phyloP scores from a whole-genome alignment of 2,329 filamentous ascomycete genomes.

The Stemphylium beticola region DNA sequence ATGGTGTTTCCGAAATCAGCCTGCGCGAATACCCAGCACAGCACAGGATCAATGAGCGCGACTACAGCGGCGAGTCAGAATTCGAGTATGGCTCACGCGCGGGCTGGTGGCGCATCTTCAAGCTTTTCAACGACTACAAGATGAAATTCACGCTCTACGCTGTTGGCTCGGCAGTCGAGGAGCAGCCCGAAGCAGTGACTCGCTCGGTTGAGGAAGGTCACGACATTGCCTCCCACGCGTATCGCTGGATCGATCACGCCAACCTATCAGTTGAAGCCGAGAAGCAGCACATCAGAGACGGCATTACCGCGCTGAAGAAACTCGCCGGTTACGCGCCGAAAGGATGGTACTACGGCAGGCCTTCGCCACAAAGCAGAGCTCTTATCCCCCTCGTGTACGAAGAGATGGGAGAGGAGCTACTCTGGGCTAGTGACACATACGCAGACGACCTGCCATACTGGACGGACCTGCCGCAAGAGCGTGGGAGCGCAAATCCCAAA shows the following conservation, averaged over 20 bases:
- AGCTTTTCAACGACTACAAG: constrained; percentile 56
- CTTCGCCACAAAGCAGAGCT: constrained; percentile 53
- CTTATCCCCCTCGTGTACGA: constrained; percentile 60
- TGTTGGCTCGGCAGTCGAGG: constrained; percentile 57
- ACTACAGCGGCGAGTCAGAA: constrained; percentile 57
- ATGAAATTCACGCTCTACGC: constrained; percentile 61
- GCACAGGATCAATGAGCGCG: constrained; percentile 51
- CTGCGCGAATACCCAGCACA: constrained; percentile 47
- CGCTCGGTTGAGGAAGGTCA: constrained; percentile 58
- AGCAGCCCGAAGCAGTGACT: constrained; percentile 56
- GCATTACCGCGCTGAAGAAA: constrained; percentile 50
- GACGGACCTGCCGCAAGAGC: constrained; percentile 60
- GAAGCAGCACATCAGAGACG: constrained; percentile 55
- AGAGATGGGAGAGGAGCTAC: constrained; percentile 59
- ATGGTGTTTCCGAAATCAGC: constrained; percentile 39
- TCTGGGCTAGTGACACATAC: constrained; percentile 60
- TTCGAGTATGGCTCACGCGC: constrained; percentile 60
- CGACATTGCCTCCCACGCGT: constrained; percentile 59
- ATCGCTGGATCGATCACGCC: constrained; percentile 61
- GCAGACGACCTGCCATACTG: constrained; percentile 64
- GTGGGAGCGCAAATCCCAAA: constrained; percentile 48
- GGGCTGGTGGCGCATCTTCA: constrained; percentile 59
- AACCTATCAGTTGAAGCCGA: constrained; percentile 55
- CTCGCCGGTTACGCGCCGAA: constrained; percentile 56
- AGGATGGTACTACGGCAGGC: constrained; percentile 59